Base-by-base conservation (phyloP, 768 basidiomycete genomes). In the Boletellus emodensis region DNA sequence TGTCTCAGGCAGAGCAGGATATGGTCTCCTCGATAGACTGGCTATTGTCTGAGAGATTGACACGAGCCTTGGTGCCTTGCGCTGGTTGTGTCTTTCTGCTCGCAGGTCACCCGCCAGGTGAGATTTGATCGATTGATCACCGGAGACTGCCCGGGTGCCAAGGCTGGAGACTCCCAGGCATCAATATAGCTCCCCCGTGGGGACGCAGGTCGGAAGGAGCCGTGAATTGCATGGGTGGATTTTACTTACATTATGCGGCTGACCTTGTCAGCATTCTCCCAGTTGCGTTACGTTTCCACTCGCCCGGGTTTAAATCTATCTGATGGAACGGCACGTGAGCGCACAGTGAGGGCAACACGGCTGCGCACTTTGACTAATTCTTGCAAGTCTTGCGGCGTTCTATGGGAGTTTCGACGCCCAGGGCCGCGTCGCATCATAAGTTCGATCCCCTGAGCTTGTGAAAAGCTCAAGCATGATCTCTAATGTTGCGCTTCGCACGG, bases 331-430 rank as follows among this genome's bases (percentile, higher is more conserved):
- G 44, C 28, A 9, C 42, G 51, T 64, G 47, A 30, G 43, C 24
- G n/a, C 18, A 44, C 36, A 11, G 22, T 18, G 7, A n/a, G 15
- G 35, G 32, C 12, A 34, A 28, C 26, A 35, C 18, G 55, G 43
- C 14, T 36, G 55, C 75, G 40, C 47, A 87, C 89, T 80, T 91
- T 94, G 64, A 96, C 65, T 61, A 95, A 95, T 71, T 87, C 90
- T 71, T 96, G 96, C 61, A 96, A 60, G 72, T 97, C 96, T 48
- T 94, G 80, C 6, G 94, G 89, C 61, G 84, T 88, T 9, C 85
- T 82, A 41, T 89, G 84, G 13, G 83, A 77, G 55, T 78, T 84
- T 54, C 91, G 73, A 52, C 89, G 79, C 14, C 88, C 87, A 5
- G 86, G 24, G 24, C 24, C 24, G 6, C 24, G 24, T 26, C 24